These are phyloP conservation scores for Chytriomyces sp. DNA, from an alignment of 192 early-diverging fungal species.

Conservation along the genomic window DNA sequence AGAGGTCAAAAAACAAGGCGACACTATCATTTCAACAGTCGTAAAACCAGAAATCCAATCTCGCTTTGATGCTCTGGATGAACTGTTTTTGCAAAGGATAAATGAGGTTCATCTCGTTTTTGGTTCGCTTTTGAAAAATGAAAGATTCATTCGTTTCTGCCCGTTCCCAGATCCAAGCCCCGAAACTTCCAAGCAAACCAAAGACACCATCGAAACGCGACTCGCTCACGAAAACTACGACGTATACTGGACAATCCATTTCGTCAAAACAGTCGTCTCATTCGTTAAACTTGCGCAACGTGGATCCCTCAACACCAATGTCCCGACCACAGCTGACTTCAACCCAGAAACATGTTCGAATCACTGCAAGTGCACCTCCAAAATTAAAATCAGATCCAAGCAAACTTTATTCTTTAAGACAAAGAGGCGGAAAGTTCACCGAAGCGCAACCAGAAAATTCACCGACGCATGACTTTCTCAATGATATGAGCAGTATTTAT, in stretches of 20 bases:
- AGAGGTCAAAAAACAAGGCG: constrained; percentile 24
- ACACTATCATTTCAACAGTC: not conserved
- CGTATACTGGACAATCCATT: not conserved
- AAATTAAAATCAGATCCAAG: not conserved
- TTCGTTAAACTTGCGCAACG: not conserved
- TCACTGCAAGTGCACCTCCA: not conserved
- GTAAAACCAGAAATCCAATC: constrained; percentile 15
- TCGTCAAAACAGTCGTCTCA: not conserved
- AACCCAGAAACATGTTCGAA: not conserved
- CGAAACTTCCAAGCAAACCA: not conserved
- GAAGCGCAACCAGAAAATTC: too few species aligned
- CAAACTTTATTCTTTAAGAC: not conserved
- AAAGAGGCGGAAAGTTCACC: too few species aligned
- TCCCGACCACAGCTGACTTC: not conserved
- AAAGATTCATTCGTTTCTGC: too few species aligned
- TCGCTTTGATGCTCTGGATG: constrained; percentile 3
- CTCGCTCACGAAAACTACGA: not conserved
- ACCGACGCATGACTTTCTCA: too few species aligned
- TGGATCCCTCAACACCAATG: not conserved
- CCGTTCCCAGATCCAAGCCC: not conserved
- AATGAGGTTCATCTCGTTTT: not conserved
- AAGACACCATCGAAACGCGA: too few species aligned
- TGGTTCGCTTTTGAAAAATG: too few species aligned
- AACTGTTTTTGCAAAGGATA: not conserved
- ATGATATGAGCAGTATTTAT: too few species aligned